These are phyloP conservation scores for Fusarium cicatricum DNA, from an alignment of 2,329 filamentous ascomycete genomes.

Conservation along the genomic window DNA sequence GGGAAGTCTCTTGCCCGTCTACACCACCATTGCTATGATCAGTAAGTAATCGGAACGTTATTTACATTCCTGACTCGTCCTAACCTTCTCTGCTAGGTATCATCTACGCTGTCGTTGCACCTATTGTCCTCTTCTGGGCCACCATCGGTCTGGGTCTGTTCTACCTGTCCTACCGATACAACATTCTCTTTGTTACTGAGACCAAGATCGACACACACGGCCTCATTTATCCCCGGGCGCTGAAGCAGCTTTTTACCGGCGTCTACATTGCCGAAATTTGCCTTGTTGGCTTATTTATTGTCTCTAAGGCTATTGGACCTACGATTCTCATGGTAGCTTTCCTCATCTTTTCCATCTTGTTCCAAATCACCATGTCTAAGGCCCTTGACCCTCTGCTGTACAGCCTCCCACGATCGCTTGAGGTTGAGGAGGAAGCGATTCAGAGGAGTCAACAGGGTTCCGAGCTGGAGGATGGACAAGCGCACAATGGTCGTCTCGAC, in stretches of 20 bases:
- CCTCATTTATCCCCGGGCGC: conserved; percentile 83
- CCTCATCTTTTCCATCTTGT: conserved; percentile 78
- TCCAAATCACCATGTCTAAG: conserved; percentile 75
- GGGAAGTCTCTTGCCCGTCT: conserved; percentile 79
- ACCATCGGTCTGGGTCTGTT: conserved; percentile 79
- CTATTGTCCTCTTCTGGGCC: conserved; percentile 82
- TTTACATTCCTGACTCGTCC: background rate
- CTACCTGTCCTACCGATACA: conserved; percentile 88
- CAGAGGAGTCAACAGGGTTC: conserved; percentile 45
- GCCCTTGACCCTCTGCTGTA: conserved; percentile 76
- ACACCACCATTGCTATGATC: conserved; percentile 78
- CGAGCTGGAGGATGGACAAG: conserved; percentile 34
- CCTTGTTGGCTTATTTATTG: conserved; percentile 81
- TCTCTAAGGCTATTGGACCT: conserved; percentile 72
- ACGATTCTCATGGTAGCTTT: conserved; percentile 79
- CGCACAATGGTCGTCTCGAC: conserved; percentile 20
- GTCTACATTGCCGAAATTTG: conserved; percentile 83
- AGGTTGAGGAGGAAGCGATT: conserved; percentile 53
- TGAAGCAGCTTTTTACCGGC: conserved; percentile 86
- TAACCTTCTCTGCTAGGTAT: conserved; percentile 57
- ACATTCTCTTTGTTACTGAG: conserved; percentile 82
- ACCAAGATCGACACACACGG: conserved; percentile 87
- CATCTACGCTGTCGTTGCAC: conserved; percentile 84
- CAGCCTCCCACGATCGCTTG: conserved; percentile 71
- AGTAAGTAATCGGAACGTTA: conserved; percentile 51